Percentiles rank a stretch among this genome's conserved stretches.
phyloP scores from a whole-genome alignment of 306 rosid species.

The Trichosanthes truncata region DNA sequence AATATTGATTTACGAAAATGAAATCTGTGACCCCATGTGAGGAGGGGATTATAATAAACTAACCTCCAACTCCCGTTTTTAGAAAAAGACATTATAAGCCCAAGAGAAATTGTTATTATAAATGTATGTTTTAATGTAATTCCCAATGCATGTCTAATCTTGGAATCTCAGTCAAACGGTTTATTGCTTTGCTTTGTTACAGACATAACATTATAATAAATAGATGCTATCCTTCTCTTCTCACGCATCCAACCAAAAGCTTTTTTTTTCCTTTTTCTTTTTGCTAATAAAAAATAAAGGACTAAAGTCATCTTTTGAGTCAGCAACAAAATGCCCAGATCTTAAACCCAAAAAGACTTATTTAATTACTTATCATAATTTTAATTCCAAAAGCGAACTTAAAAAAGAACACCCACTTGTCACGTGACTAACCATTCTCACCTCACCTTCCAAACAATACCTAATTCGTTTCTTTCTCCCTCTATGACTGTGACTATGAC shows the following conservation, averaged over 20 bases:
- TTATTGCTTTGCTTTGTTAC: background rate
- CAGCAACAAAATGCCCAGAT: constrained; percentile 8
- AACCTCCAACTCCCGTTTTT: background rate
- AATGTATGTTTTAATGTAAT: background rate
- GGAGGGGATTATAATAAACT: background rate
- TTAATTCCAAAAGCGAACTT: background rate
- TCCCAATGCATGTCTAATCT: constrained; percentile 7
- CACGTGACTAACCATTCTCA: constrained; percentile 14
- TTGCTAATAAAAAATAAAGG: background rate
- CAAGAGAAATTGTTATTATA: background rate
- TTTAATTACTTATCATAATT: background rate
- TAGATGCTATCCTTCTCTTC: background rate
- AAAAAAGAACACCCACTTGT: background rate
- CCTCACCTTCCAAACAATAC: background rate
- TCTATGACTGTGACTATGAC: background rate
- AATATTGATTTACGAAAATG: background rate
- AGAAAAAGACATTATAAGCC: background rate
- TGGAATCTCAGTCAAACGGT: constrained; percentile 9
- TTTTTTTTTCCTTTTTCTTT: background rate
- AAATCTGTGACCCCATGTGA: background rate
- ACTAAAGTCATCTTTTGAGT: constrained; percentile 9
- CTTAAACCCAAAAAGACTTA: background rate
- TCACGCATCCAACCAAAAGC: background rate
- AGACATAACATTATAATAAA: background rate
- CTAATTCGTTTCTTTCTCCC: background rate